Evolutionary conservation across 2,329 filamentous ascomycete species (phyloP), one percentile per base, ranked within the genome.

Genomic region (Cryphonectria nitschkei): DNA sequence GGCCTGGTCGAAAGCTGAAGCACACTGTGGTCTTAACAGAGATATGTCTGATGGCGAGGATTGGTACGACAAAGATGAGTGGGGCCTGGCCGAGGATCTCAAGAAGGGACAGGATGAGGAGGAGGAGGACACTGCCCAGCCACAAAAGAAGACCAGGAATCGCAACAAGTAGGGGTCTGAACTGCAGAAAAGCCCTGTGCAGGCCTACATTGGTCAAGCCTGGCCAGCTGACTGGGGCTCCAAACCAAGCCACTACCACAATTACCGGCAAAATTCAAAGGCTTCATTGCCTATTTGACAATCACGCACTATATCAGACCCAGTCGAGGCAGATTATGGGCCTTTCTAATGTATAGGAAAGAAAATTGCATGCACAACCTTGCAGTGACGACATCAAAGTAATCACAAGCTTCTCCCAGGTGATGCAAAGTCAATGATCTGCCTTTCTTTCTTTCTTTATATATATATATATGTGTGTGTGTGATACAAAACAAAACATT

Each of bases 41-140:
- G 92, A 95, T 79, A 90, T 96, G 90, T 94, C 92, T 66, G 93
- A 97, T 78, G 93, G 93, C 14, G 93, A 97, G 82, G 93, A 97
- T 78, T 97, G 93, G 92, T 95, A 94, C 77, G 93, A 97, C 80
- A 88, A 88, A 77, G 91, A 93, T 68, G 92, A 93, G 81, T 95
- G 93, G 92, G 88, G 88, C 0, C 79, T 96, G 65, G 86, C 88
- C 11, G 91, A 92, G 73, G 90, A 93, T 74, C 81, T 95, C 9
- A 91, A 93, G 79, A 96, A 96, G 82, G 93, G 93, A 0, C 90
- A 93, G 76, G 92, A 94, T 73, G 90, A 92, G 77, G 93, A 95
- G 76, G 93, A 96, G 78, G 93, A 95, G 78, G 92, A 94, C 73
- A 85, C 82, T 72, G 82, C 84, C 73, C 85, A 85, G 73, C 82